Conservation (phyloP, 1,284 basidiomycete species). For the Meripilus lineatus region DNA sequence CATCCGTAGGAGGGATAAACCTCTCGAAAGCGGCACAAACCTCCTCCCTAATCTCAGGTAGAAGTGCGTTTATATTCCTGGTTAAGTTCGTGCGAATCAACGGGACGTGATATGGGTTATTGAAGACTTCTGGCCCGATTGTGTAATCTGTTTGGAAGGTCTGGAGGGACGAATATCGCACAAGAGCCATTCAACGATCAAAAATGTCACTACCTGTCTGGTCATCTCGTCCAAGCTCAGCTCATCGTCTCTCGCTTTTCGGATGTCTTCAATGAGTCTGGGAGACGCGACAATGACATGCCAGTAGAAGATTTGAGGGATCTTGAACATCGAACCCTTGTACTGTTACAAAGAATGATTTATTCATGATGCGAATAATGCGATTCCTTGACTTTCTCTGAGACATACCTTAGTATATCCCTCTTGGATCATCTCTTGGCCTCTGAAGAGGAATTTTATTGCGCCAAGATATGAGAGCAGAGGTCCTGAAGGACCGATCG, state of each 20-base stretch:
- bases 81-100: conserved; percentile 13
- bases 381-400: neutral
- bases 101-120: conserved; percentile 17
- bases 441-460: conserved; percentile 8
- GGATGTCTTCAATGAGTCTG: conserved; percentile 18
- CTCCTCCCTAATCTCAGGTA: conserved; percentile 4
- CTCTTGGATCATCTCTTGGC: conserved; percentile 11
- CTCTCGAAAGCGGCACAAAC: conserved; percentile 1
- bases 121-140: conserved; percentile 2
- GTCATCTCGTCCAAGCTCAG: conserved; percentile 15
- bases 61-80: conserved; percentile 9
- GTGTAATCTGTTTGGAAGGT: conserved; percentile 2
- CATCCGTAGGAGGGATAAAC: neutral
- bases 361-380: neutral
- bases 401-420: conserved; percentile 18
- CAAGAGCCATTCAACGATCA: neutral
- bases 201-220: conserved; percentile 15
- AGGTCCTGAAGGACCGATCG: conserved; percentile 9
- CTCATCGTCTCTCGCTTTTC: conserved; percentile 17
- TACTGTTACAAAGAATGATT: conserved; percentile 6
- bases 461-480: conserved; percentile 14
- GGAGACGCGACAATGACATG: conserved; percentile 15
- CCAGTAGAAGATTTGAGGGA: conserved; percentile 17
- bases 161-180: neutral
- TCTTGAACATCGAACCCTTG: conserved; percentile 14